Base-by-base conservation (phyloP, 768 basidiomycete species). In the Tephrocybe sp. region DNA sequence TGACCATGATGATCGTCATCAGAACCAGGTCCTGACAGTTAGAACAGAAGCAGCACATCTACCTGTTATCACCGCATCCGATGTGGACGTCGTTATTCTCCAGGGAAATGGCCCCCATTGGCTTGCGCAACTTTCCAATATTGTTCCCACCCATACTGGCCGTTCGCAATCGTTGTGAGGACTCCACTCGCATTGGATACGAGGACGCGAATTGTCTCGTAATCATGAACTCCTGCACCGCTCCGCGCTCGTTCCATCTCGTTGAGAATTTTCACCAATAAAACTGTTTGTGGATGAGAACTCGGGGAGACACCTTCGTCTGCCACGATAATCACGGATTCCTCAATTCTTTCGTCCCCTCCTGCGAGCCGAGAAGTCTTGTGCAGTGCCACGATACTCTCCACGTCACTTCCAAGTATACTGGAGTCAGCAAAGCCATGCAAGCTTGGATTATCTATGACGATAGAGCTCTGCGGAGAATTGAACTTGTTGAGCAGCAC, bases 81-180 rank as follows among this genome's bases (percentile, higher is more conserved):
- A 10, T 32, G 2, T 26, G 26, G 7, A 4, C 43, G 12, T 23
- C 30, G n/a, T 54, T 31, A 59, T 32, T 59, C 49, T 13, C 58
- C 58, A 14, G 58, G 58, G 35, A 56, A 59, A 44, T 56, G 55
- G 1, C 58, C 58, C 1, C 58, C 55, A 30, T 59, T 59, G 8
- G 34, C 52, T 45, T 56, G 48, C 4, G 58, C 55, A 34, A 59
- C 52, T 26, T 20, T 46, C 58, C 58, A 59, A n/a, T 56, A 56
- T 33, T 59, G 55, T 39, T 56, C 46, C 58, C 58, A 59, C 11
- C 43, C 46, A 41, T 56, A 49, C 35, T 39, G 51, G 13, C 58
- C 55, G 22, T 32, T 59, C 34, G 43, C 49, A 22, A 59, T 59
- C 7, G 46, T 54, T 23, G 48, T 41, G n/a, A 59, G 43, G 13